Conservation (phyloP, 2,329 filamentous ascomycete genomes). For the Lachnellula suecica region DNA sequence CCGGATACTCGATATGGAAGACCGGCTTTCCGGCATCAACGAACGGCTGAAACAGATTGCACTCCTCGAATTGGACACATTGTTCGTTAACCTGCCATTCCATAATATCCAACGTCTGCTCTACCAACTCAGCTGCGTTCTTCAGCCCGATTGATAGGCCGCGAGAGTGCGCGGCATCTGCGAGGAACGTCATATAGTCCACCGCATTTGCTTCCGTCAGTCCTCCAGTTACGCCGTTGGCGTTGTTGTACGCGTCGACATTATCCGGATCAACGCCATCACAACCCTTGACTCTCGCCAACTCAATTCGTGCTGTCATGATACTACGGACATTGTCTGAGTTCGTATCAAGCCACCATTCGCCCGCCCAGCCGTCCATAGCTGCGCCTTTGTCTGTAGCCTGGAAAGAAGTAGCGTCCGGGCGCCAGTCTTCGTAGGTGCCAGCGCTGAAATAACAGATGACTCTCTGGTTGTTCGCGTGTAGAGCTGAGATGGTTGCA, state of each 20-base stretch:
- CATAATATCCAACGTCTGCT: conserved; percentile 46
- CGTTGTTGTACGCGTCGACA: conserved; percentile 65
- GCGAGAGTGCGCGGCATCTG: conserved; percentile 49
- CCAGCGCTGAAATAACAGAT: conserved; percentile 78
- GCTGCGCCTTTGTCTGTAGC: conserved; percentile 54
- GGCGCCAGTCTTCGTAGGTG: conserved; percentile 63
- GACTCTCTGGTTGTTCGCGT: conserved; percentile 54
- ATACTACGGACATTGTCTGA: conserved; percentile 60
- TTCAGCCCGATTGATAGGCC: conserved; percentile 67
- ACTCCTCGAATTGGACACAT: conserved; percentile 62
- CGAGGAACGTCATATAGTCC: conserved; percentile 60
- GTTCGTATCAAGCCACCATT: conserved; percentile 64
- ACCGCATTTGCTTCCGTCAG: conserved; percentile 58
- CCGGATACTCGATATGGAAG: conserved; percentile 72
- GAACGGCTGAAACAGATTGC: conserved; percentile 56
- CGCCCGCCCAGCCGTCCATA: conserved; percentile 64
- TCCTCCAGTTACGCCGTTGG: conserved; percentile 60
- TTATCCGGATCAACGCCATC: conserved; percentile 72
- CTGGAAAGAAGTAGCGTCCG: conserved; percentile 53
- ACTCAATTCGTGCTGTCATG: conserved; percentile 59
- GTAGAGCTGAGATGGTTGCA: conserved; percentile 46
- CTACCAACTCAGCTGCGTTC: conserved; percentile 63
- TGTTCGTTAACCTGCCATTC: conserved; percentile 72
- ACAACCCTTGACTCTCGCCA: conserved; percentile 62
- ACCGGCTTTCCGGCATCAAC: conserved; percentile 63